Conservation (phyloP, 2,329 filamentous ascomycete species). For the Trichoderma sp. region DNA sequence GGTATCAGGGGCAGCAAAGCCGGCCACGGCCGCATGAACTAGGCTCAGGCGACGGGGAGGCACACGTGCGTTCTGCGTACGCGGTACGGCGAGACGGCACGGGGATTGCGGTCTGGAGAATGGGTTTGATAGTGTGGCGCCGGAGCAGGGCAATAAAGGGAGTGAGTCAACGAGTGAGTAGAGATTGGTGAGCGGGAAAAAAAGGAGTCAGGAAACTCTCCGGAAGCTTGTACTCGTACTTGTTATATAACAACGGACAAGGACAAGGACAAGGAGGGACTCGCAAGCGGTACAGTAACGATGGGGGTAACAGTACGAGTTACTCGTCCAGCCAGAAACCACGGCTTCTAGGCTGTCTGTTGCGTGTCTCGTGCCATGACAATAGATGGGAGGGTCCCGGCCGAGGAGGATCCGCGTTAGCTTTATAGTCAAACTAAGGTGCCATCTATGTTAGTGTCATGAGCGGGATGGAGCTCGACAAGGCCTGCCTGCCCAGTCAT, state of each 20-base stretch:
- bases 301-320: background rate
- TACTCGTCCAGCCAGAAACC: background rate
- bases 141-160: background rate
- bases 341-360: conserved; percentile 24
- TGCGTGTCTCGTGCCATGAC: conserved; percentile 44
- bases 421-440: conserved; percentile 36
- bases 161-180: background rate
- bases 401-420: conserved; percentile 36
- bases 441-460: conserved; percentile 10
- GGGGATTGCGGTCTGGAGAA: conserved; percentile 10
- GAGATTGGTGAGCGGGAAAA: background rate
- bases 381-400: conserved; percentile 31
- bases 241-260: background rate
- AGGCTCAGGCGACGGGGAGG: conserved; percentile 3
- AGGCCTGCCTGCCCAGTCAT: conserved; percentile 16
- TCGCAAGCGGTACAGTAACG: background rate
- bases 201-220: background rate
- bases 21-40: conserved; percentile 12
- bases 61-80: conserved; percentile 1
- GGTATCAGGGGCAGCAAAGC: conserved; percentile 11
- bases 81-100: conserved; percentile 2
- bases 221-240: background rate
- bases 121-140: background rate
- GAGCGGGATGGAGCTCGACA: conserved; percentile 24
- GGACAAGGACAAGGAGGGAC: background rate